These are phyloP conservation scores for Clarireedia paspali DNA, from an alignment of 2,329 filamentous ascomycete genomes.

Conservation along the genomic window DNA sequence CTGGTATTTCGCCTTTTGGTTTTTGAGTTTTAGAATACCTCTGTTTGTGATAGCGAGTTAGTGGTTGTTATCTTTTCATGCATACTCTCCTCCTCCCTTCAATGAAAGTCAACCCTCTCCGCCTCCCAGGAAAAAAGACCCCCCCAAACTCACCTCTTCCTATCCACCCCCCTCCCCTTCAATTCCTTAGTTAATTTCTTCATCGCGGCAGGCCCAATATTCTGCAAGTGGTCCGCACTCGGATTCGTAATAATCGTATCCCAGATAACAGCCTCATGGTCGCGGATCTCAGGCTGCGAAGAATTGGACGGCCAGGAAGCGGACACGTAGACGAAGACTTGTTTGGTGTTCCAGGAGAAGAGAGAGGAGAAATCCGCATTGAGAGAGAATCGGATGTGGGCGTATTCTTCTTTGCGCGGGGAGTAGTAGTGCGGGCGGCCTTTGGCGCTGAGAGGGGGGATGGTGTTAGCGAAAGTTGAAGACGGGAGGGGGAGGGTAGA, in stretches of 20 bases:
- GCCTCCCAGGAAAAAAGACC: background rate
- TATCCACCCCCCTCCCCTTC: slow-evolving; percentile 51
- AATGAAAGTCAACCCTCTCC: background rate
- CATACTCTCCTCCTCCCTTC: background rate
- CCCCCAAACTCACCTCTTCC: slow-evolving; percentile 20
- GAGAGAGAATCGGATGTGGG: slow-evolving; percentile 86
- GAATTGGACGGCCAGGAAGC: slow-evolving; percentile 55
- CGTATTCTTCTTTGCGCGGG: slow-evolving; percentile 88
- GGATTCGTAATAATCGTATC: slow-evolving; percentile 82
- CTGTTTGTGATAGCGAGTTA: slow-evolving; percentile 30
- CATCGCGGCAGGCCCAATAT: slow-evolving; percentile 50
- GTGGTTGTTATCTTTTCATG: too few species aligned
- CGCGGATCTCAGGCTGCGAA: slow-evolving; percentile 15
- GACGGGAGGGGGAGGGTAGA: background rate
- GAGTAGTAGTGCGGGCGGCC: slow-evolving; percentile 96
- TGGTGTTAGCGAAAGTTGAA: slow-evolving; percentile 1
- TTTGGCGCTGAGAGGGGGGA: slow-evolving; percentile 52
- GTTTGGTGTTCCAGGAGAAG: slow-evolving; percentile 99
- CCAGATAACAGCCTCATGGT: slow-evolving; percentile 83
- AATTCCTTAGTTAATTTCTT: slow-evolving; percentile 55
- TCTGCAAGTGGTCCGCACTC: slow-evolving; percentile 54
- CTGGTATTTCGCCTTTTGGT: slow-evolving; percentile 92
- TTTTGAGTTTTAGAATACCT: slow-evolving; percentile 68
- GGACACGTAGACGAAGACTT: slow-evolving; percentile 93
- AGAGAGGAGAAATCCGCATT: slow-evolving; percentile 85